Base-by-base conservation (phyloP, 2,329 filamentous ascomycete species). In the Colletotrichum tabaci region DNA sequence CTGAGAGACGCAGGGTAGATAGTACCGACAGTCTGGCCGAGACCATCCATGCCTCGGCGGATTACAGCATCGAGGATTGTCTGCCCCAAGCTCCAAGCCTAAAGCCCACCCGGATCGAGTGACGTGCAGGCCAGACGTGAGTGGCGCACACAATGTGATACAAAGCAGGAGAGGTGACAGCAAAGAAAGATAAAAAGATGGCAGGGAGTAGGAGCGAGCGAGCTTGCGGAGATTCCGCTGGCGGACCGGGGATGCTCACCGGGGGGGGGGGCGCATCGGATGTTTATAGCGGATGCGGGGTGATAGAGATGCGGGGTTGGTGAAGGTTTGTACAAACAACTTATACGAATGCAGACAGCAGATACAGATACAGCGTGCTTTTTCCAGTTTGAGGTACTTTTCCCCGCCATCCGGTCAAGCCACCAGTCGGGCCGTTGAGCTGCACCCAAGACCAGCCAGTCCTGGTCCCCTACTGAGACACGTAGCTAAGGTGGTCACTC, bases 381-480 rank as follows among this genome's bases (percentile, higher is more conserved):
- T 8, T 2, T 35, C 30, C 62, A 47, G 50, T 49, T 38, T 35
- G 23, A 50, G 60, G 15, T 26, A 30, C 49, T 47, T 67, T 71
- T 35, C 63, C 65, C 68, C 68, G 58, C 64, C 63, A 67, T 71
- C 56, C n/a, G 23, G 40, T 71, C 68, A 68, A 71, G 68, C 65
- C 68, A 71, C 65, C 53, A 71, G 65, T 71, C 65, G 68, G 68
- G 68, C 68, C 68, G 68, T 71, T 71, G 53, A 30, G 65, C 50
- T 38, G 12, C 53, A 71, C 42, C 50, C 50, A 42, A 50, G 35
- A 35, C 63, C 9, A 50, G 38, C 18, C 49, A 7, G 52, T 15
- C 52, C 26, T 35, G 55, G 47, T 23, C 47, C 21, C 55, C 55
- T 26, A 58, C 21, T 23, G 6, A 30, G 26, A 30, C 26, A 35